Evolutionary conservation across 1,139 yeast genomes (phyloP), one percentile per base, ranked within the genome.

Genomic region (Williopsis jadinii): DNA sequence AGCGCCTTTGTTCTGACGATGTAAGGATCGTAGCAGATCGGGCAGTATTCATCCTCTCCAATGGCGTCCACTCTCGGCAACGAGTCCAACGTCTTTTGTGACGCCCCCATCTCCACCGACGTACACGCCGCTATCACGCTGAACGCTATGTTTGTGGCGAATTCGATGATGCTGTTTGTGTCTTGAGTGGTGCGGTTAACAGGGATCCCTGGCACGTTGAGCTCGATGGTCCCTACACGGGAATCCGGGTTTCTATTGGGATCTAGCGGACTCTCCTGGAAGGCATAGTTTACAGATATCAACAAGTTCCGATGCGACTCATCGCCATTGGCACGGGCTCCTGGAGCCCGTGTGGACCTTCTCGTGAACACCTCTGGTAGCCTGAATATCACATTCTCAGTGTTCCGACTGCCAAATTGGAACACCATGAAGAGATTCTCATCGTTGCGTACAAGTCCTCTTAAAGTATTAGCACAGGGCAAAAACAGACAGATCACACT

Each of bases 61-160:
- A 64, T 47, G 4, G 31, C 32, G 60, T 63, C 53, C 34, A 54
- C 50, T 56, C 65, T 53, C 3, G 49, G 12, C 8, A n/a, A 11
- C 11, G 12, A 28, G 9, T 28, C 12, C 12, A n/a, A 28, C 4
- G 30, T 19, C 24, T 19, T 19, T 19, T 19, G 24, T 19, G 24
- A 19, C 24, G 24, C 6, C 24, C 24, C 24, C 24, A 19, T 19
- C 24, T 19, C 24, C 24, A 19, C 24, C 24, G 24, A 19, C 24
- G 24, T 19, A 19, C 24, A 19, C 6, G 24, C 24, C 24, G 24
- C 30, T 11, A 28, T 28, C 30, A n/a, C 76, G 30, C 80, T 66
- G 54, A 80, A 70, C 1, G 88, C 88, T 64, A 82, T 71, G 38
- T 78, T 79, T 0, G 88, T 80, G 1, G 88, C 88, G 43, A 81